Base-by-base conservation (phyloP, 2,329 filamentous ascomycete species). In the Thielaviopsis euricoi region DNA sequence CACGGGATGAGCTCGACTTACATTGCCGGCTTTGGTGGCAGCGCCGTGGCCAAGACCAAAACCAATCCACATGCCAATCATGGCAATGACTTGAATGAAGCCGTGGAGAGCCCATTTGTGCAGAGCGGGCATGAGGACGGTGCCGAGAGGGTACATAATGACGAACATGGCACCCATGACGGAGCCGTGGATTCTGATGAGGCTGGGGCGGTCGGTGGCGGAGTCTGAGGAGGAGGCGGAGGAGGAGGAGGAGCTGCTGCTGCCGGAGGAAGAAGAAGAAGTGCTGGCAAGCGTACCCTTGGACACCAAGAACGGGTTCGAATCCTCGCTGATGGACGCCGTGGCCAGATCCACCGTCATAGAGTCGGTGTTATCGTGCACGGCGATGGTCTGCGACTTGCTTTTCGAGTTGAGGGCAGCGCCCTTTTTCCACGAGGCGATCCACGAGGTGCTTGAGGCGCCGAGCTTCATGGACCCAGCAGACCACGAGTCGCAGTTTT, bases 121-220 rank as follows among this genome's bases (percentile, higher is more conserved):
- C 6, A 82, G 61, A 3, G 83, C 61, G 2, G 81, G 78, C 76
- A 85, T 83, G 48, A 82, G 65, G 3, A 80, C 69, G 9, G 81
- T 74, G 5, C 81, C 82, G 2, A 83, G 62, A 0, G 82, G 82
- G 62, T 82, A 84, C 22, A 82, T 68, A 13, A 78, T 64, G 3
- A 78, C 73, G 62, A 83, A 81, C 19, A 78, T 76, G 52, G 83
- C 65, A 25, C 75, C 74, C 80, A 85, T 81, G 64, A 85, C 69
- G 62, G 81, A 71, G 53, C 80, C 82, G 61, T 84, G 81, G 0
- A 75, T 67, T 6, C 72, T 65, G 17, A 73, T 53, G 9, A 72
- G 64, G 3, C 64, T 25, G 15, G 58, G 23, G 61, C 29, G 17
- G 33, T 25, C 53, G 53, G 56, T 5, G 19, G 52, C 52, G 53